Base-by-base conservation (phyloP, 805 yeast genomes). In the Scheffersomyces amazonensis region DNA sequence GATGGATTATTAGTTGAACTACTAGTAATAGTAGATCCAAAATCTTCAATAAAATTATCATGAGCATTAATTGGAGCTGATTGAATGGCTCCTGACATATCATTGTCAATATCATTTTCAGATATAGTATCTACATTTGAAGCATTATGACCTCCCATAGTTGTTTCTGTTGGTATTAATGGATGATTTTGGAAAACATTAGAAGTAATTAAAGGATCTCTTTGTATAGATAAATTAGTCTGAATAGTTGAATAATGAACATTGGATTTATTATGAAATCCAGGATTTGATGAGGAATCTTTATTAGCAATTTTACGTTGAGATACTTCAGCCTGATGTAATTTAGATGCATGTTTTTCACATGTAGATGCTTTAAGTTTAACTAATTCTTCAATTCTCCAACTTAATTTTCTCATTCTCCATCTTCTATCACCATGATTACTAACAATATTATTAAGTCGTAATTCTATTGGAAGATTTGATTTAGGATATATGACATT, bases 401-500 rank as follows among this genome's bases (percentile, higher is more conserved):
- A 93, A 40, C 74, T 74, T 30, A 93, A 62, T 55, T 88, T 87
- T 34, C 96, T 73, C 90, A 93, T 83, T 61, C 95, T 76, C 99
- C 99, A 93, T 46, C 96, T 71, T 40, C 77, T 59, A 40, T 75
- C 81, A 10, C 69, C 66, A 4, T 76, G 67, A 3, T 75, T 60
- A 39, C 53, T 60, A 8, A 67, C 72, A 6, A 86, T 76, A 40
- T 88, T 85, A 50, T 88, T 95, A 52, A 93, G 64, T 47, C 81
- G 79, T 53, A 93, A 67, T 54, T 89, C 97, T 16, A 91, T 72
- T 0, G 93, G 84, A 54, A 93, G 87, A 1, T 83, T 72, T 0
- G 96, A 83, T 56, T 86, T 83, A 10, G 98, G 98, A 58, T 87
- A 87, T 22, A 87, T 75, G 12, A 89, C 96, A 46, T 85, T 85